Percentiles rank a stretch among this genome's conserved stretches.
phyloP scores from a whole-genome alignment of 176 grass and related monocot genomes.

The Themeda triandra region DNA sequence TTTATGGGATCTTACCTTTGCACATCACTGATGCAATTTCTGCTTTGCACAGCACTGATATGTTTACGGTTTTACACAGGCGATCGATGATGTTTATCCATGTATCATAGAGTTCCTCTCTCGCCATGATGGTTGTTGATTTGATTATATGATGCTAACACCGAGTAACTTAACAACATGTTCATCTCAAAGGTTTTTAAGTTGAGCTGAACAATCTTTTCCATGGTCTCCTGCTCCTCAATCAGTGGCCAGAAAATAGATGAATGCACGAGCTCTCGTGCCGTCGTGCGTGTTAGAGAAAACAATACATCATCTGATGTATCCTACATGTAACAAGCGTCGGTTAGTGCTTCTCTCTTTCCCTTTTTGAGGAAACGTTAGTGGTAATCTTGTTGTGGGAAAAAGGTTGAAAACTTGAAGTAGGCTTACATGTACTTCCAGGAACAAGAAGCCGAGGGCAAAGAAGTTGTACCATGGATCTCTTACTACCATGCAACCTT shows the following conservation, averaged over 20 bases:
- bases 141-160: not conserved
- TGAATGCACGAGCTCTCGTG: not conserved
- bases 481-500: not conserved
- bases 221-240: not conserved
- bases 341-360: not conserved
- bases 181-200: slow-evolving; percentile 43
- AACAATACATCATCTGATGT: not conserved
- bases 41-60: not conserved
- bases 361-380: not conserved
- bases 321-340: not conserved
- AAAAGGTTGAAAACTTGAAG: not conserved
- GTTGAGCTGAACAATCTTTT: slow-evolving; percentile 29
- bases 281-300: not conserved
- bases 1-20: not conserved
- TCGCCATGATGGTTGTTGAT: slow-evolving; percentile 42
- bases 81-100: slow-evolving; percentile 71
- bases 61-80: slow-evolving; percentile 42
- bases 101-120: slow-evolving; percentile 81
- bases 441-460: not conserved
- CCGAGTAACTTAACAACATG: not conserved
- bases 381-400: not conserved
- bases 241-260: not conserved
- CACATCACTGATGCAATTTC: not conserved
- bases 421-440: not conserved
- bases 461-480: slow-evolving; percentile 2